Conservation (phyloP, 352 stramenopile genomes). For the Globisporangium paroecandrum region DNA sequence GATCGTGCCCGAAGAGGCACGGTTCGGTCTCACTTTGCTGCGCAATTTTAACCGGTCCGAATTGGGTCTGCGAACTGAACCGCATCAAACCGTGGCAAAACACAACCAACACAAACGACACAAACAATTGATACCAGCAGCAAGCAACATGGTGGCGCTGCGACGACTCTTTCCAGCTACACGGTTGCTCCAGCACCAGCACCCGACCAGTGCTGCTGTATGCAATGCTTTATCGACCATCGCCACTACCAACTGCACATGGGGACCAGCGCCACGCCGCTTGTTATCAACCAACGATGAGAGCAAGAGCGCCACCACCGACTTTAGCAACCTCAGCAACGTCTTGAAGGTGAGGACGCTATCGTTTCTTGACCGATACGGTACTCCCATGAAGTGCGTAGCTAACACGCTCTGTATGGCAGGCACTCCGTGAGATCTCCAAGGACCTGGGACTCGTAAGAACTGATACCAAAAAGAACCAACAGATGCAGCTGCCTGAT, state of each 20-base stretch:
- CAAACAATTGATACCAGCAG: not conserved
- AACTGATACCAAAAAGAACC: slow-evolving; percentile 7
- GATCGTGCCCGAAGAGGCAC: slow-evolving; percentile 8
- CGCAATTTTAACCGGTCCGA: slow-evolving; percentile 8
- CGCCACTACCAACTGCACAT: not conserved
- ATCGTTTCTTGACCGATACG: not conserved
- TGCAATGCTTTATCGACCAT: not conserved
- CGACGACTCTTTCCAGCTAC: slow-evolving; percentile 18
- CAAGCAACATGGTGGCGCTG: slow-evolving; percentile 14
- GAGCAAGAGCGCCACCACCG: slow-evolving; percentile 4
- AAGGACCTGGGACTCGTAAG: slow-evolving; percentile 38
- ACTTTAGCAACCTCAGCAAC: slow-evolving; percentile 61
- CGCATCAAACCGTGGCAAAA: not conserved
- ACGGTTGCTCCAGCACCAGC: slow-evolving; percentile 6
- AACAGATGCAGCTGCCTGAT: slow-evolving; percentile 39
- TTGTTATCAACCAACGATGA: slow-evolving; percentile 6
- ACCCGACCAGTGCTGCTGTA: not conserved
- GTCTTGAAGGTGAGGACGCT: slow-evolving; percentile 51
- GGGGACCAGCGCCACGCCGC: not conserved
- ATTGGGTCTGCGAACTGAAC: not conserved
- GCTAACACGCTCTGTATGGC: not conserved
- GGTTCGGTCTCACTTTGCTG: not conserved
- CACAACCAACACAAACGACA: not conserved
- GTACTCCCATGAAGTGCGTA: not conserved
- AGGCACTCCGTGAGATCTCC: slow-evolving; percentile 67